Conservation (phyloP, 2,329 filamentous ascomycete species). For the Chaetomium sp. region DNA sequence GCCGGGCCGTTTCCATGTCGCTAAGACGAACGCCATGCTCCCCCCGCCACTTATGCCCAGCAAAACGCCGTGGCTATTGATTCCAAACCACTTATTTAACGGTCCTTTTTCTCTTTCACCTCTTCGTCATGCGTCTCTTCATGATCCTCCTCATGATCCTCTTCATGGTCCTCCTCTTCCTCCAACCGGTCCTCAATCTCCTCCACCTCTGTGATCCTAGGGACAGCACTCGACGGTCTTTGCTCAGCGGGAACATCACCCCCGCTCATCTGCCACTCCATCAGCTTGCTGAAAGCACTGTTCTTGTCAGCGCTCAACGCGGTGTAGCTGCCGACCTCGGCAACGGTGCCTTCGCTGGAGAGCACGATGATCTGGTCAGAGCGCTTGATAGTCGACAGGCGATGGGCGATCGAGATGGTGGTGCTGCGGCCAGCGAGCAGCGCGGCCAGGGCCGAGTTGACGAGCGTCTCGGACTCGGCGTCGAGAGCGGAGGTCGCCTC, state of each 20-base stretch:
- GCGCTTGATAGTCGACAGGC: constrained; percentile 91
- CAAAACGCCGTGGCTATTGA: background rate
- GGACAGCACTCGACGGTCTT: constrained; percentile 26
- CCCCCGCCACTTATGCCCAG: background rate
- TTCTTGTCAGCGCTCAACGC: constrained; percentile 65
- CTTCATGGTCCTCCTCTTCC: constrained; percentile 33
- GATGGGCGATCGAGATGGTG: constrained; percentile 94
- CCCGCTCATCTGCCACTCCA: constrained; percentile 98
- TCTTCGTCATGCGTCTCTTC: constrained; percentile 5
- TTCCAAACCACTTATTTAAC: background rate
- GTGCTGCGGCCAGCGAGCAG: constrained; percentile 85
- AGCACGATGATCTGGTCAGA: constrained; percentile 93
- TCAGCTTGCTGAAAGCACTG: constrained; percentile 87
- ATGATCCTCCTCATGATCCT: constrained; percentile 18
- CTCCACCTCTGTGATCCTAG: constrained; percentile 45
- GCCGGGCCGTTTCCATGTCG: too few species aligned
- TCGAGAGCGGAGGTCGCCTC: constrained; percentile 95
- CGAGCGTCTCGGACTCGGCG: constrained; percentile 92
- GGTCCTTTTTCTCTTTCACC: background rate
- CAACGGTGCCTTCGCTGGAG: constrained; percentile 76
- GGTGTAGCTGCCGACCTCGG: constrained; percentile 79
- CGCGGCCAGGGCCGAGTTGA: constrained; percentile 79
- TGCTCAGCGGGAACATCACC: constrained; percentile 53
- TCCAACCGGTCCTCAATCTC: constrained; percentile 46
- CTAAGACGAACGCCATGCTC: too few species aligned